These are phyloP conservation scores for Fusarium camptoceras DNA, from an alignment of 2,329 filamentous ascomycete species.

Conservation along the genomic window DNA sequence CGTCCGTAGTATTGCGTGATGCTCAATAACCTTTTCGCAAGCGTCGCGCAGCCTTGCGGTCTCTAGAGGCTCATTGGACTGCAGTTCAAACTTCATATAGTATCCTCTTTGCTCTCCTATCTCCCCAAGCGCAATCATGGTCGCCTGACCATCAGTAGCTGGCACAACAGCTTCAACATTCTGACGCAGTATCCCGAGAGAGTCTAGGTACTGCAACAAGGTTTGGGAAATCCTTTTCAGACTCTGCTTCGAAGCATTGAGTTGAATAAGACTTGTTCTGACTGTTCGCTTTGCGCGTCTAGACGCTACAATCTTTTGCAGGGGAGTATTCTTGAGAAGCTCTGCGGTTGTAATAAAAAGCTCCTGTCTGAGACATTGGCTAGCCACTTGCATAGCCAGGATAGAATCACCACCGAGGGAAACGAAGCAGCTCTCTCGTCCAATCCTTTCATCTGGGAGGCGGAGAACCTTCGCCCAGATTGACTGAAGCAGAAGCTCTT, in stretches of 20 bases:
- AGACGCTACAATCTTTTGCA: not conserved
- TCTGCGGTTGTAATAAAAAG: not conserved
- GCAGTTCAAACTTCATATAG: not conserved
- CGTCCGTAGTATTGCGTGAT: not conserved
- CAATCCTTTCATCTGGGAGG: not conserved
- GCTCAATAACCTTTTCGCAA: not conserved
- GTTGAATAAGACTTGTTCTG: not conserved
- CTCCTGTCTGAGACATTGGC: not conserved
- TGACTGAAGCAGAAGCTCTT: not conserved
- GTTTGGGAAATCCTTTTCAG: not conserved
- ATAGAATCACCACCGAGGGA: not conserved
- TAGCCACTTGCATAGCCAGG: not conserved
- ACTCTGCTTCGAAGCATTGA: not conserved
- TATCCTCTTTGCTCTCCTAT: not conserved
- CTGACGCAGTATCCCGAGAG: not conserved
- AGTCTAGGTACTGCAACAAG: not conserved
- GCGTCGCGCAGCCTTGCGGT: not conserved
- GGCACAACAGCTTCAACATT: not conserved
- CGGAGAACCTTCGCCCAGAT: not conserved
- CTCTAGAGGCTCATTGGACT: not conserved
- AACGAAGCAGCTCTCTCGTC: not conserved
- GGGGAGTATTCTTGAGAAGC: not conserved
- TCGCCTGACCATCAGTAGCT: not conserved
- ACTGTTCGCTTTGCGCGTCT: not conserved
- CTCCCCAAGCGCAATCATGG: not conserved